Conservation (phyloP, 805 yeast species). For the Yamadazyma olivae region DNA sequence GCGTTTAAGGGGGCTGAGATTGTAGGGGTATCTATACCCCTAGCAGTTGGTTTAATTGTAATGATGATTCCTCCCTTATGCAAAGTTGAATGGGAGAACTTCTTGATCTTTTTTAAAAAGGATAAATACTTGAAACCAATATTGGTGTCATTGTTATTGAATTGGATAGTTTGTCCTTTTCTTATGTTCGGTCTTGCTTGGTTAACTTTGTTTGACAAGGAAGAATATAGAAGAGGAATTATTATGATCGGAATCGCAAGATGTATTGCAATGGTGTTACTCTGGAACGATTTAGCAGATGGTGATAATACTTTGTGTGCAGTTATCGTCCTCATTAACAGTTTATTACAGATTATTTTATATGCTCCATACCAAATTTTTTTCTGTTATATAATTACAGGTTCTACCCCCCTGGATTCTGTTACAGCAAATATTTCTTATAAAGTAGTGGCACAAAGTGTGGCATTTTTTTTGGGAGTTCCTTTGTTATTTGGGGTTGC, state of each 20-base stretch:
- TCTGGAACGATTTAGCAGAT: constrained; percentile 55
- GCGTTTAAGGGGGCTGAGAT: constrained; percentile 34
- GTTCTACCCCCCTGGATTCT: constrained; percentile 13
- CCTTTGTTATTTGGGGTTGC: constrained; percentile 47
- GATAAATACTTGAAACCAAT: constrained; percentile 20
- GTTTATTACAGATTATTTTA: constrained; percentile 47
- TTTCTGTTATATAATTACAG: constrained; percentile 43
- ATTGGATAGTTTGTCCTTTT: constrained; percentile 58
- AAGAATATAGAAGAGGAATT: constrained; percentile 52
- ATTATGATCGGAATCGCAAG: constrained; percentile 59
- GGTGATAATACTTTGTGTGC: constrained; percentile 54
- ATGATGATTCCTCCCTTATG: constrained; percentile 61
- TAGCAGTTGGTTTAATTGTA: constrained; percentile 49
- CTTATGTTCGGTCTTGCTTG: constrained; percentile 56
- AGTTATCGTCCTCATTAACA: constrained; percentile 48
- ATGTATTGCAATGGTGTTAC: constrained; percentile 61
- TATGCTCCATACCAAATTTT: constrained; percentile 52
- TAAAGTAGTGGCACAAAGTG: constrained; percentile 44
- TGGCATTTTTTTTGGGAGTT: constrained; percentile 52
- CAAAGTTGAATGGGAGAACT: constrained; percentile 50
- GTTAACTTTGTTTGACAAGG: constrained; percentile 45
- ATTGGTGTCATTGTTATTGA: constrained; percentile 39
- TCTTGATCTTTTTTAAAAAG: constrained; percentile 14
- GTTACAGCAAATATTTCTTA: constrained; percentile 22
- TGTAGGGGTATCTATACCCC: constrained; percentile 40